Evolutionary conservation across 345 rosid genomes (phyloP).

Genomic region (Populus nigra): DNA sequence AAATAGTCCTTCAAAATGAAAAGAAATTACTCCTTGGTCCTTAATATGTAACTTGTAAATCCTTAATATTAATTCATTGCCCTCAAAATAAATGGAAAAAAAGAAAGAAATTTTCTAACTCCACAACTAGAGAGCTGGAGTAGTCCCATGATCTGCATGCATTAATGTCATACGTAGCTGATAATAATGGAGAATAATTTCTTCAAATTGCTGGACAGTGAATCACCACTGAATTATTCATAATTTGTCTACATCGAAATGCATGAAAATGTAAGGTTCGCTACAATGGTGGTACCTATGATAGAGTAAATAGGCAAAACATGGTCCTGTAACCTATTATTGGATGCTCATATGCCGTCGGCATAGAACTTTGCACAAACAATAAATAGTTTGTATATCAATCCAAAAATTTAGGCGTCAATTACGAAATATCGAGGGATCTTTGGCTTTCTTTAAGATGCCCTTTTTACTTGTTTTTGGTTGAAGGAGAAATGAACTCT

Average conservation of each 20-base stretch:
- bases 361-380: not conserved
- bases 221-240: not conserved
- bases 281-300: not conserved
- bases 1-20: not conserved
- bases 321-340: not conserved
- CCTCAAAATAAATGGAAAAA: too few relatives aligned
- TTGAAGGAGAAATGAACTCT: not conserved
- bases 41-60: not conserved
- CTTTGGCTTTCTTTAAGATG: not conserved
- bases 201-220: not conserved
- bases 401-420: not conserved
- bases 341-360: constrained; percentile 4
- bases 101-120: not conserved
- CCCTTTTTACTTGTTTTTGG: not conserved
- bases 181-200: constrained; percentile 3
- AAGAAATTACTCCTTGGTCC: not conserved
- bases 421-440: not conserved
- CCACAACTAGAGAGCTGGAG: not conserved
- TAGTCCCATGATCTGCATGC: not conserved
- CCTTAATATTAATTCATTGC: not conserved
- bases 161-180: not conserved
- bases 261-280: not conserved
- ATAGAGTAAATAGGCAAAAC: not conserved
- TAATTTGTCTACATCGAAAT: not conserved
- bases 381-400: not conserved